phyloP scores from a whole-genome alignment of 148 eudicot species.

The Talinum fruticosum region DNA sequence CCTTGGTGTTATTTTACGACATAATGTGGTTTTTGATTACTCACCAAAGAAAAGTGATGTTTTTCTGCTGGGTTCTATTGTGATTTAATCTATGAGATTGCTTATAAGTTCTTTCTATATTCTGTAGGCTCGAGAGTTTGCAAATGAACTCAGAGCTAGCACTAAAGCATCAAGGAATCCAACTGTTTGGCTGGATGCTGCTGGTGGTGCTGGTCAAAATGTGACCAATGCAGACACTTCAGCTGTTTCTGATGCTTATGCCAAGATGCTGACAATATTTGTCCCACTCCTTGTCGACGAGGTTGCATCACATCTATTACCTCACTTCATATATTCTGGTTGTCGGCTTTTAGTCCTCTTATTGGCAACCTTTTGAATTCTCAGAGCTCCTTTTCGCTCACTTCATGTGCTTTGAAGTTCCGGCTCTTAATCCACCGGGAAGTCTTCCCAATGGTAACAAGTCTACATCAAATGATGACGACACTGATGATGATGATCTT shows the following conservation, averaged over 20 bases:
- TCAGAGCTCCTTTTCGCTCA: constrained; percentile 97
- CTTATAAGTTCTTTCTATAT: neutral
- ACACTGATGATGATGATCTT: constrained; percentile 72
- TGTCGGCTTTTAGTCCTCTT: constrained; percentile 6
- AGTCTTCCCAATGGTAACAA: constrained; percentile 47
- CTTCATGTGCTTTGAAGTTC: constrained; percentile 98
- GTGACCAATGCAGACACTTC: constrained; percentile 81
- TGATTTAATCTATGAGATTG: neutral
- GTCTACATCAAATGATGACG: constrained; percentile 38
- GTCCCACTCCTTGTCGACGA: constrained; percentile 93
- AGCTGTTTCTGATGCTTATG: constrained; percentile 88
- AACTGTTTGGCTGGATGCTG: constrained; percentile 84
- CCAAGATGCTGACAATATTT: constrained; percentile 87
- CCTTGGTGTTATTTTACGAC: no score
- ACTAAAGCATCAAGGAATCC: constrained; percentile 89
- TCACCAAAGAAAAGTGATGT: neutral
- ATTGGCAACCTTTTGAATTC: constrained; percentile 23
- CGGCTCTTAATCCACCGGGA: constrained; percentile 80
- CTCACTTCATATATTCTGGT: constrained; percentile 5
- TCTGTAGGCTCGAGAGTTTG: constrained; percentile 87
- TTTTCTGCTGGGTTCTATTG: neutral
- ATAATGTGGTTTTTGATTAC: no score
- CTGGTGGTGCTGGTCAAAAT: constrained; percentile 65
- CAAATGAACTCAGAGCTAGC: constrained; percentile 97
- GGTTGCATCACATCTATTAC: constrained; percentile 39